Conservation (phyloP, 1,284 basidiomycete genomes). For the Trichosporon asahii region DNA sequence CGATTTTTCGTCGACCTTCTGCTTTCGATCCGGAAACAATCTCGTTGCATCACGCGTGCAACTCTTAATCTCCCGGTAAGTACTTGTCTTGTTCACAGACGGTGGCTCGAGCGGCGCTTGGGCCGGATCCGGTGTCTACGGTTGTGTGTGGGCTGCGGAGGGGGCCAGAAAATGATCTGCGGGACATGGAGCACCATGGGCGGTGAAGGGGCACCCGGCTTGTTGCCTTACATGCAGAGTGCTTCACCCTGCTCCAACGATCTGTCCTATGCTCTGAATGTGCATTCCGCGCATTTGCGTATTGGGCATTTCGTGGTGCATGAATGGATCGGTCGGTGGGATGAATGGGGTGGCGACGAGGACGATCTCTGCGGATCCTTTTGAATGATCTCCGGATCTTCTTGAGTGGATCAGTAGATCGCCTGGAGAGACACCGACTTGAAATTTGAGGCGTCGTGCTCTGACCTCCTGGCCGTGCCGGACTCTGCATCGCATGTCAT, state of each 20-base stretch:
- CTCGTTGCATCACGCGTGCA: neutral
- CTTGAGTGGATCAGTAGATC: neutral
- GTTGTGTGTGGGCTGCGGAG: neutral
- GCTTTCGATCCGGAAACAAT: neutral
- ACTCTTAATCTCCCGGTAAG: neutral
- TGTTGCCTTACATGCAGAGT: neutral
- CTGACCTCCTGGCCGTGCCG: neutral
- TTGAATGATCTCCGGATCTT: constrained; percentile 2
- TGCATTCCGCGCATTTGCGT: neutral
- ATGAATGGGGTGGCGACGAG: constrained; percentile 3
- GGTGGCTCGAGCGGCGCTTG: neutral
- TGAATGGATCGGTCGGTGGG: neutral
- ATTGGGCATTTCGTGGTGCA: neutral
- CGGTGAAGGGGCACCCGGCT: neutral
- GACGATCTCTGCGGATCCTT: constrained; percentile 4
- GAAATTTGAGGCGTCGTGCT: neutral
- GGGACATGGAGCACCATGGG: neutral
- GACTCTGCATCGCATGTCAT: neutral
- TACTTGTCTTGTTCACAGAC: neutral
- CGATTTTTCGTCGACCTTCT: neutral
- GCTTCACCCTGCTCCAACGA: neutral
- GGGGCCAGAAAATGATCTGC: neutral
- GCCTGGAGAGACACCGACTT: neutral
- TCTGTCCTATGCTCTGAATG: neutral
- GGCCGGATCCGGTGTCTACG: neutral